phyloP scores from a whole-genome alignment of 2,329 filamentous ascomycete species.

The Fusarium robinianum region DNA sequence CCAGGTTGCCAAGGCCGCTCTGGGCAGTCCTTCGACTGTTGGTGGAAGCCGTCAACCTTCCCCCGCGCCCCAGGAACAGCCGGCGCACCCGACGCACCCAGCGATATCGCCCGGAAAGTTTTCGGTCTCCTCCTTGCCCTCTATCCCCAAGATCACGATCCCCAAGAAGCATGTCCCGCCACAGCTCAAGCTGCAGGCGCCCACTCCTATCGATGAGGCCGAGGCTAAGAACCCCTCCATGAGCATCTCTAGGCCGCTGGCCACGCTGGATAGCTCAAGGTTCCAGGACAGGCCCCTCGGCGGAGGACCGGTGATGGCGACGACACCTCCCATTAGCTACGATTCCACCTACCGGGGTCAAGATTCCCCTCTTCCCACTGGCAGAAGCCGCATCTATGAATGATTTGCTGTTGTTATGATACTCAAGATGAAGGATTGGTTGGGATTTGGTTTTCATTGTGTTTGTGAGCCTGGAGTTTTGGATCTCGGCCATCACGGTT shows the following conservation, averaged over 20 bases:
- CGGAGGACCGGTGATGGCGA: constrained; percentile 9
- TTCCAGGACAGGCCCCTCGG: constrained; percentile 21
- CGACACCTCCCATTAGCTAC: too few relatives aligned
- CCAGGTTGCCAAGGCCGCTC: neutral
- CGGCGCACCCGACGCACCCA: neutral
- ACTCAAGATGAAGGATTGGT: neutral
- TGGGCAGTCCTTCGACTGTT: constrained; percentile 6
- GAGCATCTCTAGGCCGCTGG: constrained; percentile 23
- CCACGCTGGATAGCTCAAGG: constrained; percentile 14
- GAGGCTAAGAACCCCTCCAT: constrained; percentile 22
- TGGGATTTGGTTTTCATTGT: neutral
- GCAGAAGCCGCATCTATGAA: constrained; percentile 24
- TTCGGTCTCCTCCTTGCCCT: constrained; percentile 45
- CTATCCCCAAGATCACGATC: constrained; percentile 44
- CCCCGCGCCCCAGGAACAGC: constrained; percentile 1
- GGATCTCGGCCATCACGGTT: neutral
- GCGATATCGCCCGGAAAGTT: constrained; percentile 31
- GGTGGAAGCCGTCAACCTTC: constrained; percentile 16
- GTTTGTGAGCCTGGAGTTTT: constrained; percentile 26
- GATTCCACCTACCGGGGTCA: too few relatives aligned
- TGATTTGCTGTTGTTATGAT: constrained; percentile 6
- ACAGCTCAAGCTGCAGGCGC: constrained; percentile 37
- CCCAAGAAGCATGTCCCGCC: constrained; percentile 51
- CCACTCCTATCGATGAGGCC: constrained; percentile 32
- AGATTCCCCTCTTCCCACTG: constrained; percentile 18